Percentiles rank a stretch among this genome's conserved stretches.
These are phyloP conservation scores for Solanum etuberosum DNA, from an alignment of 257 asterid species.

Conservation along the genomic window DNA sequence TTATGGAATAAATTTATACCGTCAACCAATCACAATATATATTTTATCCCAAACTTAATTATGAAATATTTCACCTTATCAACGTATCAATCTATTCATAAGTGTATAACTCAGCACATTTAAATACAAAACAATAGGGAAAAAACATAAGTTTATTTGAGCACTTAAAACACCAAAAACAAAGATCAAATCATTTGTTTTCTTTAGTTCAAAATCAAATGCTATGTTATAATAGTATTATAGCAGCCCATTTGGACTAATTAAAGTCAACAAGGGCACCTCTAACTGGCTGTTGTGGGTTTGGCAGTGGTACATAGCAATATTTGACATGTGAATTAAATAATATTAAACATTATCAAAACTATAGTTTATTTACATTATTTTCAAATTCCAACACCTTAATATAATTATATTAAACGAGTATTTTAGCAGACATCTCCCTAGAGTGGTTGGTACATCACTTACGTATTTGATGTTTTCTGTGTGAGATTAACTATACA, in stretches of 20 bases:
- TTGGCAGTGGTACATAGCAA: neutral
- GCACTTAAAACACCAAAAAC: neutral
- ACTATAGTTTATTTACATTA: neutral
- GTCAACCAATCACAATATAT: neutral
- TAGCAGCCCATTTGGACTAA: neutral
- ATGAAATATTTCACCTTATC: neutral
- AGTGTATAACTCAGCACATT: neutral
- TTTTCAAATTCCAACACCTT: neutral
- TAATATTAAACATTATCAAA: neutral
- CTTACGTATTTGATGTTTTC: neutral
- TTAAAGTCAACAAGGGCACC: neutral
- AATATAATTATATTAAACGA: neutral
- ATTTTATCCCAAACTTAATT: neutral
- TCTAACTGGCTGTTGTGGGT: neutral
- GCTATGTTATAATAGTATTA: neutral
- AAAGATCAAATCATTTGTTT: neutral
- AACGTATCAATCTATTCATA: neutral
- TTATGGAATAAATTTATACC: neutral
- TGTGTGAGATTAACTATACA: neutral
- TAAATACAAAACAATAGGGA: neutral
- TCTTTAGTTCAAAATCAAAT: neutral
- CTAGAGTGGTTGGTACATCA: neutral
- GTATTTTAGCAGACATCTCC: neutral
- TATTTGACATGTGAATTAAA: neutral
- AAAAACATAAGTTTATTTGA: neutral